These are phyloP conservation scores for Plasmopara viticola DNA, from an alignment of 352 stramenopile genomes.

Conservation along the genomic window DNA sequence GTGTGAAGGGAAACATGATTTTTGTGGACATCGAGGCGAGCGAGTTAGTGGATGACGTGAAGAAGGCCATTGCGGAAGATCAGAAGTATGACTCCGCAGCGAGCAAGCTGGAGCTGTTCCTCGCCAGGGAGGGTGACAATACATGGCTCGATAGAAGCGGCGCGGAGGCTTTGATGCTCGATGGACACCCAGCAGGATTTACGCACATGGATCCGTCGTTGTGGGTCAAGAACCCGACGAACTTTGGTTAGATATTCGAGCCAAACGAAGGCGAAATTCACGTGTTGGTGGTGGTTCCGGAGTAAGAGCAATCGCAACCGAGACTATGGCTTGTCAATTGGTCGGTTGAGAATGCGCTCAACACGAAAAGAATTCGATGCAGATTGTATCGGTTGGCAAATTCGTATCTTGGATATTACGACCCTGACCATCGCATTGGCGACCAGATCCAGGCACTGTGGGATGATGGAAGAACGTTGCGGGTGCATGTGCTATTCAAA, in stretches of 20 bases:
- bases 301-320: neutral
- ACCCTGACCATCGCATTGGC: conserved; percentile 3
- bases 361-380: conserved; percentile 14
- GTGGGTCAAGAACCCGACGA: no score
- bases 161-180: neutral
- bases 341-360: conserved; percentile 10
- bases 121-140: neutral
- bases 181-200: no score
- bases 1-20: no score
- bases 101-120: no score
- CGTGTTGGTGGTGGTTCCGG: no score
- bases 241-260: no score
- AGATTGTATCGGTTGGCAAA: conserved; percentile 5
- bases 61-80: no score
- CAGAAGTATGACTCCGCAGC: no score
- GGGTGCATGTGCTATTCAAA: neutral
- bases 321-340: conserved; percentile 11
- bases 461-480: conserved; percentile 6
- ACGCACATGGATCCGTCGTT: no score
- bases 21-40: no score
- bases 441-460: conserved; percentile 8
- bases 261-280: no score
- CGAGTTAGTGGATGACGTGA: no score
- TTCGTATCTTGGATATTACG: conserved; percentile 15
- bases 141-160: neutral